phyloP scores from a whole-genome alignment of 192 early-diverging fungal species.

The Phycomyces nitens region DNA sequence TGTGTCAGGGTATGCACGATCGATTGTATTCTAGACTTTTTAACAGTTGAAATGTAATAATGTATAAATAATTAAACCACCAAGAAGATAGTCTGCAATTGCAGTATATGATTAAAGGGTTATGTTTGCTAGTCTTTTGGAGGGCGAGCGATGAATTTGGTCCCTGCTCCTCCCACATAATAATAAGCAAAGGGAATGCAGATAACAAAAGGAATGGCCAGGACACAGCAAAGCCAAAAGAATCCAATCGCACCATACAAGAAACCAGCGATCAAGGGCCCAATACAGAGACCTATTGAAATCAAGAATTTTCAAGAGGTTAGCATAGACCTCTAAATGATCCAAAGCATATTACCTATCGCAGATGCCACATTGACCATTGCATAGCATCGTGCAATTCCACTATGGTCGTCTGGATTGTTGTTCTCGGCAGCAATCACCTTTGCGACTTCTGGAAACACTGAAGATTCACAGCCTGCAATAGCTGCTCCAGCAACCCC shows the following conservation, averaged over 20 bases:
- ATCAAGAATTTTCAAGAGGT: too few species aligned
- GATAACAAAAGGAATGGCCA: constrained; percentile 7
- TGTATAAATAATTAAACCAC: too few species aligned
- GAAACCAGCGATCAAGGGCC: constrained; percentile 24
- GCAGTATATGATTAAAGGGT: too few species aligned
- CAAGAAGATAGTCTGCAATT: too few species aligned
- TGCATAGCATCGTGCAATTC: constrained; percentile 41
- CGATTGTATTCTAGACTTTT: constrained; percentile 74
- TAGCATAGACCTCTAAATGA: too few species aligned
- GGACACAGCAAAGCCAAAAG: constrained; percentile 30
- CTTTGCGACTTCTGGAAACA: constrained; percentile 41
- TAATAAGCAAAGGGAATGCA: constrained; percentile 22
- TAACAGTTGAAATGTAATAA: constrained; percentile 67
- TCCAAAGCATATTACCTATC: too few species aligned
- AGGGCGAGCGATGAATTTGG: too few species aligned
- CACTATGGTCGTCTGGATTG: constrained; percentile 33
- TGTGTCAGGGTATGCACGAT: constrained; percentile 77
- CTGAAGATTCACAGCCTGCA: constrained; percentile 37
- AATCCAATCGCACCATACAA: constrained; percentile 25
- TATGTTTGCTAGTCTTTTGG: too few species aligned
- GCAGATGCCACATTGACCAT: constrained; percentile 43
- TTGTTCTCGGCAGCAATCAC: constrained; percentile 35
- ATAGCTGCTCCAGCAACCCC: constrained; percentile 32
- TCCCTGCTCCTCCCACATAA: constrained; percentile 2
- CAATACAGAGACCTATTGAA: constrained; percentile 23